Conservation (phyloP, 345 rosid genomes). For the Luvunga scandens region DNA sequence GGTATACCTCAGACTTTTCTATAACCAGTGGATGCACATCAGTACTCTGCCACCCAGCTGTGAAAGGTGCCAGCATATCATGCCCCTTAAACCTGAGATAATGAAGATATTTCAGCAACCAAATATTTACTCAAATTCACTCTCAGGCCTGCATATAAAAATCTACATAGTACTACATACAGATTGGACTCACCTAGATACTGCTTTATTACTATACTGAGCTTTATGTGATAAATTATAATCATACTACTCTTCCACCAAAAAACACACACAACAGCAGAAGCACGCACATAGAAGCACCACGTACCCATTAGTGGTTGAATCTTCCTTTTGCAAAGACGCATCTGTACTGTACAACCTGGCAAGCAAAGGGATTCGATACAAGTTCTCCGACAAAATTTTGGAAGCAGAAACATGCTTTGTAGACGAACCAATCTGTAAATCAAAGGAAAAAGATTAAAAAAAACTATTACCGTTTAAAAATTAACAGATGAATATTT, state of each 20-base stretch:
- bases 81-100: constrained; percentile 78
- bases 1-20: constrained; percentile 72
- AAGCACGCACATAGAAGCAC: not conserved
- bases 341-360: constrained; percentile 55
- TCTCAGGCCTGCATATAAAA: not conserved
- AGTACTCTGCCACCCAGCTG: constrained; percentile 90
- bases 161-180: not conserved
- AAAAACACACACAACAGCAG: not conserved
- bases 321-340: constrained; percentile 48
- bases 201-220: not conserved
- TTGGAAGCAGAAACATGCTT: constrained; percentile 39
- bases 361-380: constrained; percentile 24
- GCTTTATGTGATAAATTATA: not conserved
- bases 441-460: not conserved
- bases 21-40: constrained; percentile 81
- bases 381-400: constrained; percentile 28
- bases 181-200: not conserved
- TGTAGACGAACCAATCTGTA: constrained; percentile 44
- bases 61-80: constrained; percentile 98
- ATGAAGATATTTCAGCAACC: constrained; percentile 4
- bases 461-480: not conserved
- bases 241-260: not conserved
- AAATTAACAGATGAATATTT: not conserved
- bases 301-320: constrained; percentile 40
- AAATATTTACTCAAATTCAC: not conserved